Evolutionary conservation across 2,329 filamentous ascomycete genomes (phyloP).

Genomic region (Paraphoma sp.): DNA sequence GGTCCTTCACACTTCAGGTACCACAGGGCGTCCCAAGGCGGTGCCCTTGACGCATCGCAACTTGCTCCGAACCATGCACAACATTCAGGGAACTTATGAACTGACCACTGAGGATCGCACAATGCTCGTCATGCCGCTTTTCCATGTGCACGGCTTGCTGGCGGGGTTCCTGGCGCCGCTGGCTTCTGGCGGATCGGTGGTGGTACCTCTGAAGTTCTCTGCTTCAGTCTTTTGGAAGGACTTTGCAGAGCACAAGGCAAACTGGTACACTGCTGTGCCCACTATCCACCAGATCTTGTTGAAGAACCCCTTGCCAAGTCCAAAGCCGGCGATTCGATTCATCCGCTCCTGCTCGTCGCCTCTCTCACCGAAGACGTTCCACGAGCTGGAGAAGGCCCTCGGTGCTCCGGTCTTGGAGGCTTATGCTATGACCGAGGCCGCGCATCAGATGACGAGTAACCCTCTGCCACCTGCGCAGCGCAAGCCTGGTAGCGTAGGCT

Average conservation of each 20-base stretch:
- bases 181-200: slow-evolving; percentile 75
- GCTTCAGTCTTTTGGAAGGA: slow-evolving; percentile 83
- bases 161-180: slow-evolving; percentile 82
- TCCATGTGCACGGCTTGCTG: slow-evolving; percentile 88
- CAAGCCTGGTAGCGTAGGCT: slow-evolving; percentile 80
- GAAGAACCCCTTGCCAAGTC: slow-evolving; percentile 71
- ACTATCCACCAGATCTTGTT: slow-evolving; percentile 91
- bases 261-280: slow-evolving; percentile 93
- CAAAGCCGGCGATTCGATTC: slow-evolving; percentile 78
- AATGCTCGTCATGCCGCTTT: slow-evolving; percentile 88
- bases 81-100: slow-evolving; percentile 79
- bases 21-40: slow-evolving; percentile 84
- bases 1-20: slow-evolving; percentile 84
- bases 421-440: slow-evolving; percentile 91
- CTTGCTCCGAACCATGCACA: slow-evolving; percentile 81
- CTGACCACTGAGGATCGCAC: slow-evolving; percentile 76
- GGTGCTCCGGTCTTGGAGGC: slow-evolving; percentile 84
- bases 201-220: slow-evolving; percentile 81
- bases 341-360: slow-evolving; percentile 88
- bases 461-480: slow-evolving; percentile 69
- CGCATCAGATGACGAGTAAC: slow-evolving; percentile 81
- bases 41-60: slow-evolving; percentile 82
- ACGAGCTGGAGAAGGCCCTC: slow-evolving; percentile 77
- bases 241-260: slow-evolving; percentile 75
- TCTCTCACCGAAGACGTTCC: slow-evolving; percentile 80